phyloP scores from a whole-genome alignment of 2,329 filamentous ascomycete species.

The Penicillium sp. region DNA sequence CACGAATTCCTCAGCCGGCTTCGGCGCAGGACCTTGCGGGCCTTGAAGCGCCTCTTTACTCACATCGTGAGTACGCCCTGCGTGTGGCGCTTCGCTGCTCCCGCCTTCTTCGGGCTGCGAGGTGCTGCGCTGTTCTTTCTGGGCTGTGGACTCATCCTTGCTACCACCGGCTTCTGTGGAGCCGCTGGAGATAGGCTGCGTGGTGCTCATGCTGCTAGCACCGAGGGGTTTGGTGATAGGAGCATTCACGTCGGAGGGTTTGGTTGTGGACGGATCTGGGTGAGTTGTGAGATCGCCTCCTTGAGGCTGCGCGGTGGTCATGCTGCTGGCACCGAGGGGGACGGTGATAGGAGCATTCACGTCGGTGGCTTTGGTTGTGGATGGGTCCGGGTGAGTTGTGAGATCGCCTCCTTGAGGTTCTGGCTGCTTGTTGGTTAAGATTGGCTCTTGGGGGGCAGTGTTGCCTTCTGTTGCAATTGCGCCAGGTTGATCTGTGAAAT shows the following conservation, averaged over 20 bases:
- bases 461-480: slow-evolving; percentile 22
- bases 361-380: neutral
- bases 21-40: slow-evolving; percentile 26
- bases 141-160: neutral
- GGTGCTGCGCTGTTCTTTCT: slow-evolving; percentile 19
- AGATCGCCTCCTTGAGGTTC: neutral
- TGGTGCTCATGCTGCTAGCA: neutral
- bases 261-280: neutral
- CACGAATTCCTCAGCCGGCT: slow-evolving; percentile 30
- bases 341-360: neutral
- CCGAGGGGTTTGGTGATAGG: neutral
- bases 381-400: neutral
- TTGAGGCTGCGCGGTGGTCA: neutral
- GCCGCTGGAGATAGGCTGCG: neutral
- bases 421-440: slow-evolving; percentile 7
- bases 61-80: slow-evolving; percentile 4
- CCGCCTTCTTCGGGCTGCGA: slow-evolving; percentile 2
- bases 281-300: neutral
- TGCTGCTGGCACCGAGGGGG: neutral
- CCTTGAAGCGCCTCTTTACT: slow-evolving; percentile 34
- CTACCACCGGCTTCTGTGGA: neutral
- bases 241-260: neutral
- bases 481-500: slow-evolving; percentile 28
- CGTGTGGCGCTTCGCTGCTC: neutral
- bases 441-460: slow-evolving; percentile 22